Evolutionary conservation across 2,329 filamentous ascomycete genomes (phyloP).

Genomic region (Botrytis cinerea): DNA sequence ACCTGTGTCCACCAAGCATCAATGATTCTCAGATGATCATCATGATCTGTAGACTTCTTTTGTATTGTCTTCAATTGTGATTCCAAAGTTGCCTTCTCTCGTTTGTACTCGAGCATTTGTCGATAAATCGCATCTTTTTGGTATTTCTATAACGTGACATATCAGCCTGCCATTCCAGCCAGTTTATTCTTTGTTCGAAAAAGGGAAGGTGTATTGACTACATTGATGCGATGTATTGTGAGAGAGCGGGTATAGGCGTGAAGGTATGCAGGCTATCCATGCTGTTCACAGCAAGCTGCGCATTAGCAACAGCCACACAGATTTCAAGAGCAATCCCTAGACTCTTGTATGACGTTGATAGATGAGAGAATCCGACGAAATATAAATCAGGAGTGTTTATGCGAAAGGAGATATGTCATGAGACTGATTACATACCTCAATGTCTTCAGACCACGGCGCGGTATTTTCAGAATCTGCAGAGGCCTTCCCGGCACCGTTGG

Average conservation of each 20-base stretch:
- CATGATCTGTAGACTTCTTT: slow-evolving; percentile 77
- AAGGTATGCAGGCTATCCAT: slow-evolving; percentile 44
- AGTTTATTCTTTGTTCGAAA: slow-evolving; percentile 40
- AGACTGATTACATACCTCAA: slow-evolving; percentile 62
- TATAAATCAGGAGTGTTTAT: slow-evolving; percentile 25
- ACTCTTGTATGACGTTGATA: slow-evolving; percentile 31
- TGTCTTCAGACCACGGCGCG: slow-evolving; percentile 69
- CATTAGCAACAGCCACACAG: slow-evolving; percentile 46
- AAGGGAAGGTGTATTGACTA: slow-evolving; percentile 25
- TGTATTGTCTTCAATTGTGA: slow-evolving; percentile 77
- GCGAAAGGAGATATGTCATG: slow-evolving; percentile 20
- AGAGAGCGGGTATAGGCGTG: slow-evolving; percentile 32
- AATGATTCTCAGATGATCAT: slow-evolving; percentile 87
- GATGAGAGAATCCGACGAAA: slow-evolving; percentile 23
- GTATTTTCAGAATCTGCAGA: slow-evolving; percentile 61
- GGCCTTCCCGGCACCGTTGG: slow-evolving; percentile 74
- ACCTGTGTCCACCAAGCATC: slow-evolving; percentile 96
- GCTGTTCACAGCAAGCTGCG: slow-evolving; percentile 49
- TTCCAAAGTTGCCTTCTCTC: slow-evolving; percentile 82
- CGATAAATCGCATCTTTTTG: slow-evolving; percentile 96
- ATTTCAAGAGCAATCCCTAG: slow-evolving; percentile 31
- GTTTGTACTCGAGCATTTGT: slow-evolving; percentile 97
- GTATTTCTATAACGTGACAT: slow-evolving; percentile 62
- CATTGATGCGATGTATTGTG: slow-evolving; percentile 29
- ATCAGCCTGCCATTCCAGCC: slow-evolving; percentile 44